Base-by-base conservation (phyloP, 1,139 yeast species). In the Hemisphaericaspora lyxosophila region DNA sequence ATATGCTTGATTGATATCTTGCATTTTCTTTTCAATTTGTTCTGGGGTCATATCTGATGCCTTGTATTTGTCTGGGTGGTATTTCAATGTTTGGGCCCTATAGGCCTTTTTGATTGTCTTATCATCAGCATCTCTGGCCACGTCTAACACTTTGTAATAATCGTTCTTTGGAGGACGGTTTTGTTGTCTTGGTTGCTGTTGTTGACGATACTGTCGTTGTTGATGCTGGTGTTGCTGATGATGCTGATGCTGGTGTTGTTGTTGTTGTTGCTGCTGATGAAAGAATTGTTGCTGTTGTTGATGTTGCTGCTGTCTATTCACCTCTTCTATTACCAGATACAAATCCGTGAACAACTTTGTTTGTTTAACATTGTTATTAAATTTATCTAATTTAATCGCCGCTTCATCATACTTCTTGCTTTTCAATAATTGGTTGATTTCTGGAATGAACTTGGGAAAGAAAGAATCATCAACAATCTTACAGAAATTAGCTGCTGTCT, bases 1-100 rank as follows among this genome's bases (percentile, higher is more conserved):
- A 57, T 92, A 90, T 0, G 98, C 98, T 55, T 85, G 88, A 60
- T 92, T 92, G 47, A 92, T 86, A 36, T 84, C 90, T 41, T 95
- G 89, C 94, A 92, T 92, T 53, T 85, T 87, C 32, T 69, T 68
- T 59, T 88, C 95, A 28, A 85, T 84, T 45, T 85, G 76, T 19
- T 83, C 89, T n/a, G 79, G 73, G 2, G 78, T 63, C 47, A 85
- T 55, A 27, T 81, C 88, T 22, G 80, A 82, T 3, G 74, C 73
- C 55, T 80, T 82, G 53, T 83, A 79, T 60, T 92, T 90, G 60
- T 92, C 98, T 0, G 98, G 98, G 55, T 92, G 98, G 57, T 75
- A 86, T 54, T 82, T 81, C 54, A 85, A 81, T 25, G 95, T 85
- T 54, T 84, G 77, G 7, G 80, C 70, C 43, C 96, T 71, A 60